phyloP scores from a whole-genome alignment of 169 alveolate genomes.

The Plasmodium ovale region DNA sequence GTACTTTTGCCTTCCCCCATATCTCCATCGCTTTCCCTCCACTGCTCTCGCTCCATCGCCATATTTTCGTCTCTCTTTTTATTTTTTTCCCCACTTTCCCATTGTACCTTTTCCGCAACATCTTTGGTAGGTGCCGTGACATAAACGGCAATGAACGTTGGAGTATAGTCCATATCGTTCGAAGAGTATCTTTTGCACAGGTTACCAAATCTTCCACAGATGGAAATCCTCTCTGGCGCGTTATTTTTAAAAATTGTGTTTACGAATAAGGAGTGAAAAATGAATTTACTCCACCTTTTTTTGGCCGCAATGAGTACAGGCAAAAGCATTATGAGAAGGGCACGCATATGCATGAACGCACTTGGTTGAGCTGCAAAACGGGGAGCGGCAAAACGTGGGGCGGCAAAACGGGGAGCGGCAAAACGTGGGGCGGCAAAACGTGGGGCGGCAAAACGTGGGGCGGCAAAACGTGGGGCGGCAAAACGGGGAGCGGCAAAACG shows the following conservation, averaged over 20 bases:
- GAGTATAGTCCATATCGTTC: background rate
- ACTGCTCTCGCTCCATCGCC: no score
- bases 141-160: conserved; percentile 50
- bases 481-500: no score
- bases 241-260: conserved; percentile 13
- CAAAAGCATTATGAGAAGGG: conserved; percentile 44
- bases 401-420: no score
- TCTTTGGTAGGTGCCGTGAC: conserved; percentile 68
- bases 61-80: background rate
- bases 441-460: no score
- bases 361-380: no score
- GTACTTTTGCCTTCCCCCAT: no score
- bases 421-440: no score
- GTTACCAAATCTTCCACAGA: background rate
- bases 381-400: no score
- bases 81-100: background rate
- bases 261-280: conserved; percentile 32
- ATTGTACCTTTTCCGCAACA: conserved; percentile 54
- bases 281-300: conserved; percentile 9
- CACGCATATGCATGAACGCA: conserved; percentile 27
- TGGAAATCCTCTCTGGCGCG: background rate
- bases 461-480: no score
- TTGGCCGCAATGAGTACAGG: conserved; percentile 14
- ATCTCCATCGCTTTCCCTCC: no score
- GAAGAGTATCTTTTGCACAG: no score